phyloP scores from a whole-genome alignment of 1,284 basidiomycete genomes.

The Fomitiporia mediterranea region DNA sequence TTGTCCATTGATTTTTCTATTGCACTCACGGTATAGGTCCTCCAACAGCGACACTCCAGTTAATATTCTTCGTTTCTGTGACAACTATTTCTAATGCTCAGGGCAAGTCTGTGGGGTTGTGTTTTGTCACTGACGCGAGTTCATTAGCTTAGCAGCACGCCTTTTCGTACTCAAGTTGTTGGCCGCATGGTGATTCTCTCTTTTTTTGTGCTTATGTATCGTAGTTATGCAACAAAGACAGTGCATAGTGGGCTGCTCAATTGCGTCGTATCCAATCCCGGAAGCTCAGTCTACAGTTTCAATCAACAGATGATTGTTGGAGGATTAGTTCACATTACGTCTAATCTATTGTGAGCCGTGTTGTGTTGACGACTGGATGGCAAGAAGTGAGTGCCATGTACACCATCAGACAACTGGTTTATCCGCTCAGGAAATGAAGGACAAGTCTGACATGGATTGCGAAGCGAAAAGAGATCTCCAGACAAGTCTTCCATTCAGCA shows the following conservation, averaged over 20 bases:
- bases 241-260: background rate
- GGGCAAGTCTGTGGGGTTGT: background rate
- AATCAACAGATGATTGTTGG: too few relatives aligned
- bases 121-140: constrained; percentile 8
- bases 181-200: background rate
- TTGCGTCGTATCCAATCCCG: background rate
- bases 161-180: background rate
- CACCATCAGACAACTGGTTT: background rate
- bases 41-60: background rate
- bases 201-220: background rate
- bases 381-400: background rate
- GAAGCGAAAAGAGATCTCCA: background rate
- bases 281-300: too few relatives aligned
- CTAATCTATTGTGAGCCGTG: too few relatives aligned
- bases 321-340: too few relatives aligned
- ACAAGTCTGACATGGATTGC: background rate
- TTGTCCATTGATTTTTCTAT: background rate
- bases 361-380: background rate
- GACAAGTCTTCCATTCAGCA: constrained; percentile 1
- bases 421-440: background rate
- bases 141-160: background rate
- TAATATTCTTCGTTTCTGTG: background rate
- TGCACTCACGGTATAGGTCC: constrained; percentile 10
- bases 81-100: background rate
- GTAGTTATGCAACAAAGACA: background rate